Conservation (phyloP, 2,329 filamentous ascomycete genomes). For the Monascus ruber region DNA sequence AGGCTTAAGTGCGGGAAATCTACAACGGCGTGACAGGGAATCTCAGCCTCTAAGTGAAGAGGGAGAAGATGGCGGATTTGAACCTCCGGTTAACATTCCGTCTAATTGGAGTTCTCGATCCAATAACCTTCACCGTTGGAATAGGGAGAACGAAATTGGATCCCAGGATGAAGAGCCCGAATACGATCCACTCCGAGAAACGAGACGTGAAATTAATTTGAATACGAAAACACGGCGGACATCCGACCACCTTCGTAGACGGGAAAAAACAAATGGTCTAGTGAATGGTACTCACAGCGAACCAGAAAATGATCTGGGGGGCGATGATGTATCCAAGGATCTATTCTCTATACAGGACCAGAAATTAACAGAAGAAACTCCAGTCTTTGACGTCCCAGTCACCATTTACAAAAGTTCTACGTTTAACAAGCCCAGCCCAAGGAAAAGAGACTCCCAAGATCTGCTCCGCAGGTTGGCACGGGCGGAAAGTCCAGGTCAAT, state of each 20-base stretch:
- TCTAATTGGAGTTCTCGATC: constrained; percentile 25
- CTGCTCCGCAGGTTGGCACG: constrained; percentile 32
- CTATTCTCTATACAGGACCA: constrained; percentile 7
- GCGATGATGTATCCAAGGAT: constrained; percentile 5
- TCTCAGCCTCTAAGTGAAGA: constrained; percentile 5
- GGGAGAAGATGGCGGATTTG: constrained; percentile 13
- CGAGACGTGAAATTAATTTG: constrained; percentile 2
- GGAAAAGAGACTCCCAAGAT: constrained; percentile 28
- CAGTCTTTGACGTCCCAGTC: constrained; percentile 28
- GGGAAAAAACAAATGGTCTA: constrained; percentile 3
- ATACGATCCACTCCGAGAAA: constrained; percentile 5
- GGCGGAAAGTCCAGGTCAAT: constrained; percentile 22
- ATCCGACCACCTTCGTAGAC: background rate
- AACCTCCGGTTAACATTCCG: constrained; percentile 26
- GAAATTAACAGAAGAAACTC: constrained; percentile 12
- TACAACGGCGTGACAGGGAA: constrained; percentile 25
- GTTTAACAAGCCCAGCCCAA: constrained; percentile 17
- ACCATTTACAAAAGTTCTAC: constrained; percentile 23
- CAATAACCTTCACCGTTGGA: constrained; percentile 25
- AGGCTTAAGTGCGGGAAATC: constrained; percentile 23
- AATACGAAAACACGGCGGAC: constrained; percentile 7
- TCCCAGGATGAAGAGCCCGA: constrained; percentile 5
- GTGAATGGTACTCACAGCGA: background rate
- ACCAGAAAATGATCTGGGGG: background rate
- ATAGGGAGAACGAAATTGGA: constrained; percentile 10